Percentiles rank a stretch among this genome's conserved stretches.
phyloP scores from a whole-genome alignment of 2,329 filamentous ascomycete species.

The Monilinia vaccinii-corymbosi region DNA sequence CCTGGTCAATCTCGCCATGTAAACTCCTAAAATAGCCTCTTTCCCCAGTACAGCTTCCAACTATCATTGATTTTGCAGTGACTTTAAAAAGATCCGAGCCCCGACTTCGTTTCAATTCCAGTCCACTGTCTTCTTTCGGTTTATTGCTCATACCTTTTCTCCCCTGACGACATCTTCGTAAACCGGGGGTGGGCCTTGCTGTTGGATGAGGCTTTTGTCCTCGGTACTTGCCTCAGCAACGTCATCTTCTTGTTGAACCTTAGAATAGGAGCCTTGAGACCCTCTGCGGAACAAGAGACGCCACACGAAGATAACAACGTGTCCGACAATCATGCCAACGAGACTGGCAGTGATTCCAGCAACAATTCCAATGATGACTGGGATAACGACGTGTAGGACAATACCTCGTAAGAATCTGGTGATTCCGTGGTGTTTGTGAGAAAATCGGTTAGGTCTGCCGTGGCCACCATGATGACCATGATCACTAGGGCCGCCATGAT shows the following conservation, averaged over 20 bases:
- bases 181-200: slow-evolving; percentile 26
- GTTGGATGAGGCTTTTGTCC: slow-evolving; percentile 21
- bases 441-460: slow-evolving; percentile 26
- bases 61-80: too few relatives aligned
- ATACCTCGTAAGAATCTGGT: slow-evolving; percentile 44
- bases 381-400: slow-evolving; percentile 54
- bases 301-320: slow-evolving; percentile 50
- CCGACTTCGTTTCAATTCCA: background rate
- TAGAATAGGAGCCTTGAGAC: slow-evolving; percentile 14
- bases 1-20: background rate
- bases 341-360: slow-evolving; percentile 60
- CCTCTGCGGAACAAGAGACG: slow-evolving; percentile 43
- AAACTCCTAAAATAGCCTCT: background rate
- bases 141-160: slow-evolving; percentile 14
- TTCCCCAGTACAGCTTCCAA: background rate
- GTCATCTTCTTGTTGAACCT: slow-evolving; percentile 20
- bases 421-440: slow-evolving; percentile 34
- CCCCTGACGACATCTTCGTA: slow-evolving; percentile 22
- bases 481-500: slow-evolving; percentile 21
- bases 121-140: background rate
- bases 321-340: slow-evolving; percentile 57
- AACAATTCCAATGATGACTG: slow-evolving; percentile 58
- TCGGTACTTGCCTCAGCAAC: slow-evolving; percentile 14
- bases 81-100: background rate
- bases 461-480: slow-evolving; percentile 18